Evolutionary conservation across 2,329 filamentous ascomycete genomes (phyloP).

Genomic region (Xylaria sp.): DNA sequence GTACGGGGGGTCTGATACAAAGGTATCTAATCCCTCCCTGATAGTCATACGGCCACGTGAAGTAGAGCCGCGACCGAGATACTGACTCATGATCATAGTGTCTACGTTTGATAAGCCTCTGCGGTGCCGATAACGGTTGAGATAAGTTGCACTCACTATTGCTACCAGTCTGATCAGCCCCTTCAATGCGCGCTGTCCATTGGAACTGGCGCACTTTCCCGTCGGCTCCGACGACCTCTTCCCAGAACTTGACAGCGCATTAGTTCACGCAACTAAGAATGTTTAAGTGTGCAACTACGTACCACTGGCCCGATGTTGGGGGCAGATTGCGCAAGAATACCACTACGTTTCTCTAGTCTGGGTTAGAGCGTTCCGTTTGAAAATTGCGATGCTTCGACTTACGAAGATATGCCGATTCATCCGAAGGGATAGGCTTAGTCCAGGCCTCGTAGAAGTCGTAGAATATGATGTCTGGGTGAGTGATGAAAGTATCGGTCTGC

Average conservation of each 20-base stretch:
- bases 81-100: slow-evolving; percentile 66
- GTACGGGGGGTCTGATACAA: slow-evolving; percentile 69
- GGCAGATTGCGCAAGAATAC: slow-evolving; percentile 71
- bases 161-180: slow-evolving; percentile 52
- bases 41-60: slow-evolving; percentile 73
- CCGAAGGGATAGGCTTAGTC: slow-evolving; percentile 57
- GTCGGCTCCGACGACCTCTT: slow-evolving; percentile 66
- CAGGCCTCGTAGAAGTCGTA: slow-evolving; percentile 76
- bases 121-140: not conserved
- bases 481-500: slow-evolving; percentile 59
- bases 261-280: slow-evolving; percentile 11
- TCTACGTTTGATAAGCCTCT: slow-evolving; percentile 44
- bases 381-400: slow-evolving; percentile 37
- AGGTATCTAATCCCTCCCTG: slow-evolving; percentile 65
- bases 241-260: slow-evolving; percentile 56
- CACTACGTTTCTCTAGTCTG: slow-evolving; percentile 52
- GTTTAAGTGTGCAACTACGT: slow-evolving; percentile 25
- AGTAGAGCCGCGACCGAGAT: slow-evolving; percentile 71
- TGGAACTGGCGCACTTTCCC: slow-evolving; percentile 72
- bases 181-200: slow-evolving; percentile 73
- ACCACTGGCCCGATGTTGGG: slow-evolving; percentile 72
- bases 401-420: slow-evolving; percentile 59
- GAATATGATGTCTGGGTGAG: slow-evolving; percentile 61
- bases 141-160: slow-evolving; percentile 44
- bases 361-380: slow-evolving; percentile 25